Evolutionary conservation across 2,329 filamentous ascomycete species (phyloP), one percentile per base, ranked within the genome.

Genomic region (Seiridium cupressi): DNA sequence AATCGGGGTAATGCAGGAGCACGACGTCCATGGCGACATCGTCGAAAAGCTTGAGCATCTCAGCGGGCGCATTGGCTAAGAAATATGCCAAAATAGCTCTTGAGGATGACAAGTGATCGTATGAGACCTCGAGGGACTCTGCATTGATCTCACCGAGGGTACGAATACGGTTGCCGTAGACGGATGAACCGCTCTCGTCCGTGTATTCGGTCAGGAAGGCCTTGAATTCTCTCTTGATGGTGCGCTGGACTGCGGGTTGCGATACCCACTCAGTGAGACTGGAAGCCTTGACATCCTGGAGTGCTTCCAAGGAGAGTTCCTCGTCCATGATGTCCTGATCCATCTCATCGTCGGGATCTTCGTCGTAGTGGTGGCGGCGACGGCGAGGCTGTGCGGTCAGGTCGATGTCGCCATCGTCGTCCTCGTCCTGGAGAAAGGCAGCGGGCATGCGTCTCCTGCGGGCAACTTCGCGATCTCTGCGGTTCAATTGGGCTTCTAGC

Each of bases 131-230:
- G 3, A 99, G 85, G 44, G 94, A 93, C 77, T 98, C 96, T 53
- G 93, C 92, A 74, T 99, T 99, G 73, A 97, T 84, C 76, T 98
- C 94, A 80, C 95, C 96, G n/a, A 99, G 86, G 0, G 92, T 97
- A 66, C 92, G 87, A 66, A 99, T 96, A 59, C 93, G 90, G 67
- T 92, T 93, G 58, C 95, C 95, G 73, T 99, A 99, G 55, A 99
- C 93, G 0, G 95, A 99, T 4, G 87, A 89, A 58, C 93, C 93
- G 64, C 89, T 88, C 58, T 93, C 88, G 70, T 99, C 95, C 5
- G 89, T 97, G 74, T 96, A 98, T 68, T 97, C 94, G 9, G 95
- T 98, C 69, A 99, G 80, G 80, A 99, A 99, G 3, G 91, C 90
- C 75, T 96, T 97, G 85, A 99, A 99, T 76, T 99, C 95, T 69